Evolutionary conservation across 2,329 filamentous ascomycete species (phyloP), one percentile per base, ranked within the genome.

Genomic region (Alternaria infectoria): DNA sequence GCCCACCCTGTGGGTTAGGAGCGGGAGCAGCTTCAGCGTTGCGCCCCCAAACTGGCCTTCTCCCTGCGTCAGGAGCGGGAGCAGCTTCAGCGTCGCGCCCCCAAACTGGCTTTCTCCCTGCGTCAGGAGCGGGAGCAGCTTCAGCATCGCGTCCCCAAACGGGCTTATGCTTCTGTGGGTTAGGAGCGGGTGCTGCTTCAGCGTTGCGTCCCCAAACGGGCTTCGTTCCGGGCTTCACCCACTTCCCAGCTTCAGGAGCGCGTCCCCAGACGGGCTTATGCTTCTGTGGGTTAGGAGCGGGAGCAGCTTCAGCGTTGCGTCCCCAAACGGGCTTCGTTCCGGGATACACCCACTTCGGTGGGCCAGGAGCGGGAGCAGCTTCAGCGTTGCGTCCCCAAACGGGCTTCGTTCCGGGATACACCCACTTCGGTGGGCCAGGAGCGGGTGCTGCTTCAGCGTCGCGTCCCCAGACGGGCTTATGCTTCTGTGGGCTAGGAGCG

Each of bases 21-120:
- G 36, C 36, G 36, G 36, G 36, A 5, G 36, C 36, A 10, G 79
- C 76, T n/a, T 74, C 73, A 40, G 79, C 79, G 9, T 76, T 74
- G 44, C 79, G 78, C 66, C 78, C 36, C 36, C 36, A 36, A n/a
- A 36, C 32, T 9, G 32, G 32, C 32, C 8, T 36, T 36, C 32
- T 36, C 32, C 32, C 32, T 36, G 32, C 32, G 36, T 17, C n/a
- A 40, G 36, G 36, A 17, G 36, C 36, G 36, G 36, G 36, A 17
- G 36, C 36, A 40, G 36, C 36, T 40, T 17, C 36, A 40, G 36
- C 36, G 9, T 40, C 36, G 15, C 36, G 36, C 9, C 36, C 36
- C 36, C 36, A 36, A 36, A 36, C 30, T 15, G 30, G 30, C 30
- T 3, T 15, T 36, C 30, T 36, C 30, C 30, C 30, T 36, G 30